These are phyloP conservation scores for Musa schizocarpa DNA, from an alignment of 176 grass and related monocot species.

Conservation along the genomic window DNA sequence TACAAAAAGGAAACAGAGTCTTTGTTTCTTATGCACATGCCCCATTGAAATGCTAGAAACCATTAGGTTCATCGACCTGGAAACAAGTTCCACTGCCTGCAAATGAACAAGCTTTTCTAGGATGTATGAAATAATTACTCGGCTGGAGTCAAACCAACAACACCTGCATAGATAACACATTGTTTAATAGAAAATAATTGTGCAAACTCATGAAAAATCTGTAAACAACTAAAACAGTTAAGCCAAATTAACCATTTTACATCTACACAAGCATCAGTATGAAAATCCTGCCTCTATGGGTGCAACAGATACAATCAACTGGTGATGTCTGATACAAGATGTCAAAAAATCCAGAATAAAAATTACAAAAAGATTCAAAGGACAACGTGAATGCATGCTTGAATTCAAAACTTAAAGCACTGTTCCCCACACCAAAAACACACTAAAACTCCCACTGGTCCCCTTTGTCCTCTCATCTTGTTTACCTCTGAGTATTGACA, in stretches of 20 bases:
- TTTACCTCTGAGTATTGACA: no score
- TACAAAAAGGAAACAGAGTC: neutral
- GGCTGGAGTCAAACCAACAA: slow-evolving; percentile 4
- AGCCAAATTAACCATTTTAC: no score
- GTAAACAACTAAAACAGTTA: neutral
- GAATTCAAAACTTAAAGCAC: no score
- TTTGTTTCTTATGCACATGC: neutral
- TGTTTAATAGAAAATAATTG: neutral
- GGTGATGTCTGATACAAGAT: no score
- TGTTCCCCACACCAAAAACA: no score
- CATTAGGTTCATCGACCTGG: neutral
- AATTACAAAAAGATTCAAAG: neutral
- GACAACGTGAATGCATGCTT: no score
- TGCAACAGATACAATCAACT: no score
- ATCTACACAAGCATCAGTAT: no score
- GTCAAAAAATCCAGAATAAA: neutral
- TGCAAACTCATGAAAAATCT: neutral
- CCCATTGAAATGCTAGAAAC: neutral
- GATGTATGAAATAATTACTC: neutral
- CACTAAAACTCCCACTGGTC: no score
- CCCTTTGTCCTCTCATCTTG: no score
- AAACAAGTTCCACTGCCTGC: neutral
- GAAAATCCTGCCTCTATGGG: no score
- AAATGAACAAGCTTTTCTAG: neutral
- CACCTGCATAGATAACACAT: neutral